Evolutionary conservation across 2,329 filamentous ascomycete genomes (phyloP).

Genomic region (Colletotrichum spaethianum): DNA sequence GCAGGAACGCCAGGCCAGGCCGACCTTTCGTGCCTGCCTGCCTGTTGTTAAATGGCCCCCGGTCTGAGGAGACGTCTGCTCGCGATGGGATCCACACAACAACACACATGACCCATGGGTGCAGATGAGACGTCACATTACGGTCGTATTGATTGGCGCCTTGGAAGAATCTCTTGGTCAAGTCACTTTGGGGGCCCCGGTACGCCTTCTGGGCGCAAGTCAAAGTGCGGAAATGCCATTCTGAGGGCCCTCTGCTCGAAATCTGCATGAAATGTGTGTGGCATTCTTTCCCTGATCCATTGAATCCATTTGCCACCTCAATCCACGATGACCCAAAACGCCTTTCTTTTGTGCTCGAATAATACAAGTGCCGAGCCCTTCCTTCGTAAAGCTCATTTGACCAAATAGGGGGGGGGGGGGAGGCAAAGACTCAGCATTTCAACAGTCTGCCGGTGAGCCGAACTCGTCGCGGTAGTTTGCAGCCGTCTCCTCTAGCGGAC

Average conservation of each 20-base stretch:
- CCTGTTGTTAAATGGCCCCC: neutral
- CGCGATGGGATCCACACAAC: neutral
- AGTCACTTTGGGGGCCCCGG: neutral
- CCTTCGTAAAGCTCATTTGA: neutral
- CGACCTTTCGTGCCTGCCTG: neutral
- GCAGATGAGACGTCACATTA: neutral
- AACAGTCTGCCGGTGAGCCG: neutral
- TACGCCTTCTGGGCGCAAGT: neutral
- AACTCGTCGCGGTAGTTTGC: neutral
- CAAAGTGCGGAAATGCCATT: neutral
- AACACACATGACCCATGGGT: neutral
- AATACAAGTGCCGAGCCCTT: conserved; percentile 23
- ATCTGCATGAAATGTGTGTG: conserved; percentile 8
- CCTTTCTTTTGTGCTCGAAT: conserved; percentile 28
- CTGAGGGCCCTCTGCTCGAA: neutral
- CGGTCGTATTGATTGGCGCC: neutral
- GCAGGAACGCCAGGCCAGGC: neutral
- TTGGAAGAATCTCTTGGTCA: neutral
- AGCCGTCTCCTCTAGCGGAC: neutral
- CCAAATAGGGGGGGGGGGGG: too few relatives aligned
- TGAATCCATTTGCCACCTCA: conserved; percentile 9
- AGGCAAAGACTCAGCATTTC: neutral
- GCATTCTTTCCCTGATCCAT: conserved; percentile 13
- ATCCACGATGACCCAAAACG: conserved; percentile 23
- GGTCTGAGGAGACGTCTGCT: neutral